Evolutionary conservation across 1,284 basidiomycete genomes (phyloP).

Genomic region (Sporisorium iseilematis-ciliati): DNA sequence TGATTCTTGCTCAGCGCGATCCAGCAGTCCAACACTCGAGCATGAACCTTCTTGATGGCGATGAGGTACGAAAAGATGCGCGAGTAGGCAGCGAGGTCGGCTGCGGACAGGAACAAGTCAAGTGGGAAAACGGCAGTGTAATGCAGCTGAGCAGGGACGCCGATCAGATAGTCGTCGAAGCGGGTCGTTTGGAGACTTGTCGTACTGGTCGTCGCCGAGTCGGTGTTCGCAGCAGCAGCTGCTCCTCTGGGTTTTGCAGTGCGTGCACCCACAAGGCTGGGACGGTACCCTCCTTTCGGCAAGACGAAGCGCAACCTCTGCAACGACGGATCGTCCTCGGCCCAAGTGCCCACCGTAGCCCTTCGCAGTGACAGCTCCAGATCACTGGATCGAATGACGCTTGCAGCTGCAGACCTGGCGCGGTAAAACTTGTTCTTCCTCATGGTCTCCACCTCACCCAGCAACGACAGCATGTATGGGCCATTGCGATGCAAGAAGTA

Average conservation of each 20-base stretch:
- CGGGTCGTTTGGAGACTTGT: constrained; percentile 17
- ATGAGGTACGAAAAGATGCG: constrained; percentile 85
- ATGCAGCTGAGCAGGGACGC: constrained; percentile 50
- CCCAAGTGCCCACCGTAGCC: constrained; percentile 50
- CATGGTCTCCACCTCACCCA: constrained; percentile 78
- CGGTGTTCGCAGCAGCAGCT: constrained; percentile 12
- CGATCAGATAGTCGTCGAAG: constrained; percentile 55
- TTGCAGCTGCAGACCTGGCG: constrained; percentile 77
- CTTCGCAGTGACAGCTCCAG: constrained; percentile 53
- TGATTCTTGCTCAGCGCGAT: constrained; percentile 83
- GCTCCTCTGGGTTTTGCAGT: constrained; percentile 32
- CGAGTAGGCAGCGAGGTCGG: constrained; percentile 81
- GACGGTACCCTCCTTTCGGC: constrained; percentile 42
- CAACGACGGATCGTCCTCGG: constrained; percentile 56
- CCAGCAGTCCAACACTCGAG: constrained; percentile 83
- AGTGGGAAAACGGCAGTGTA: constrained; percentile 77
- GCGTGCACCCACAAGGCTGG: constrained; percentile 26
- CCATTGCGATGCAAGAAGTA: constrained; percentile 85
- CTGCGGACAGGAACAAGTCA: constrained; percentile 84
- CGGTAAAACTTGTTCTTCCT: constrained; percentile 71
- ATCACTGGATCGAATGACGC: constrained; percentile 50
- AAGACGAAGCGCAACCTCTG: constrained; percentile 43
- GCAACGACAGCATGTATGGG: constrained; percentile 81
- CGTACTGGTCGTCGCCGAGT: not conserved
- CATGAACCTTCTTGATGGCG: constrained; percentile 84